A percentile compares a stretch with the other conserved stretches of the same genome.
These are phyloP conservation scores for Fusarium zealandicum DNA, from an alignment of 2,329 filamentous ascomycete genomes.

Conservation along the genomic window DNA sequence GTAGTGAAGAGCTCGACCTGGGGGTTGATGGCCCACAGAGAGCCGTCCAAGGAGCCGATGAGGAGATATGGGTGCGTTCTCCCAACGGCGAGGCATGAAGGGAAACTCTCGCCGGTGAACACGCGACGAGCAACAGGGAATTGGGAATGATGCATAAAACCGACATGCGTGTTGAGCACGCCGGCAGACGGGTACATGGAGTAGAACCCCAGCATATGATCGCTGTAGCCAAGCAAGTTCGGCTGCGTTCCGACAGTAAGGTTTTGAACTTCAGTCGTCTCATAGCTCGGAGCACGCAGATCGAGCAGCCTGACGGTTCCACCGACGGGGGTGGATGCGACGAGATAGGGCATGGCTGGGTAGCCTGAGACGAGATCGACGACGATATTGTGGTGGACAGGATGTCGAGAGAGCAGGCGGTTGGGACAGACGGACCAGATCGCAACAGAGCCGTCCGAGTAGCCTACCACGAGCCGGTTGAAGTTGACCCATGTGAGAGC, in stretches of 20 bases:
- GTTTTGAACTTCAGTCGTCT: slow-evolving; percentile 61
- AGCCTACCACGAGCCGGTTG: slow-evolving; percentile 63
- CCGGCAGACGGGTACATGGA: slow-evolving; percentile 60
- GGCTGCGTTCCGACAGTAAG: slow-evolving; percentile 61
- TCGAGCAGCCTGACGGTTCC: slow-evolving; percentile 62
- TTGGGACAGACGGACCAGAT: slow-evolving; percentile 63
- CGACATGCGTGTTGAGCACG: slow-evolving; percentile 59
- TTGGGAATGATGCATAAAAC: slow-evolving; percentile 60
- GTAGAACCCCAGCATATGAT: slow-evolving; percentile 63
- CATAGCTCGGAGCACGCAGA: slow-evolving; percentile 58
- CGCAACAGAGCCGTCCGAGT: slow-evolving; percentile 63
- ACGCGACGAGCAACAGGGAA: slow-evolving; percentile 62
- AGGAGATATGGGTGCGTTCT: slow-evolving; percentile 61
- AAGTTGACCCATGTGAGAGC: slow-evolving; percentile 62
- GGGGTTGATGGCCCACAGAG: slow-evolving; percentile 56
- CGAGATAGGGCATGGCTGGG: slow-evolving; percentile 62
- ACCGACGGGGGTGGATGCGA: slow-evolving; percentile 63
- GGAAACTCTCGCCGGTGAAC: slow-evolving; percentile 58
- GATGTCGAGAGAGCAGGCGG: slow-evolving; percentile 58
- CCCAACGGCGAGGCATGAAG: slow-evolving; percentile 59
- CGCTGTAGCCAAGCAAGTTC: slow-evolving; percentile 61
- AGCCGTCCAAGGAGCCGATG: slow-evolving; percentile 61
- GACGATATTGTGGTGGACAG: slow-evolving; percentile 61
- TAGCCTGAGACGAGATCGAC: slow-evolving; percentile 64
- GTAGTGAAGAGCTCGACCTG: slow-evolving; percentile 49